These are phyloP conservation scores for Cryptococcus hybrid DNA, from an alignment of 1,284 basidiomycete genomes.

Conservation along the genomic window DNA sequence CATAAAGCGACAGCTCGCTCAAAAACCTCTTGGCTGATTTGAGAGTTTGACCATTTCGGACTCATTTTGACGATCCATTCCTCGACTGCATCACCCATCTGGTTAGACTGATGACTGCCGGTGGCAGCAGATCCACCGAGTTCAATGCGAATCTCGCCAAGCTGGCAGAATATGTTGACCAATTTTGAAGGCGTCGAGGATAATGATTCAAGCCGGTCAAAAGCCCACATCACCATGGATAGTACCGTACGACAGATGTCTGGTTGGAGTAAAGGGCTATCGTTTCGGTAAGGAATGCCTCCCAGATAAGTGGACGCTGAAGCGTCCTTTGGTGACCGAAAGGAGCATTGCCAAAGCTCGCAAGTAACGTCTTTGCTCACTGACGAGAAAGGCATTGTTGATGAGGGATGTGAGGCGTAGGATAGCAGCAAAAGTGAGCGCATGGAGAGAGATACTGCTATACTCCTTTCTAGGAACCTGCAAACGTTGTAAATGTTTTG, in stretches of 20 bases:
- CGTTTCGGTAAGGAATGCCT: slow-evolving; percentile 65
- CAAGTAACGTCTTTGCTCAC: slow-evolving; percentile 77
- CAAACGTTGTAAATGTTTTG: slow-evolving; percentile 11
- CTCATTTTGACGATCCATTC: slow-evolving; percentile 16
- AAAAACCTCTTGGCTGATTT: slow-evolving; percentile 16
- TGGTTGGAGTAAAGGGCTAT: slow-evolving; percentile 63
- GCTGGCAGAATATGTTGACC: slow-evolving; percentile 25
- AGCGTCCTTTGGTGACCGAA: slow-evolving; percentile 58
- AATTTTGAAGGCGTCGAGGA: slow-evolving; percentile 8
- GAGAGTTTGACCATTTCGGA: slow-evolving; percentile 17
- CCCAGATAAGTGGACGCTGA: slow-evolving; percentile 59
- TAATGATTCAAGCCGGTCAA: slow-evolving; percentile 48
- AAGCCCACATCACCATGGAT: slow-evolving; percentile 74
- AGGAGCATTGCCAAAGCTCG: slow-evolving; percentile 69
- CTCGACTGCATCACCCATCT: slow-evolving; percentile 11
- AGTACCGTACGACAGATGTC: slow-evolving; percentile 69
- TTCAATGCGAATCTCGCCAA: slow-evolving; percentile 15
- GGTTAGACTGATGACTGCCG: not conserved
- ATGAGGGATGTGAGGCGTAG: slow-evolving; percentile 70
- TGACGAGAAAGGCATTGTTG: slow-evolving; percentile 69
- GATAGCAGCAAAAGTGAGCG: slow-evolving; percentile 71
- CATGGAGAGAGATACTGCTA: slow-evolving; percentile 17
- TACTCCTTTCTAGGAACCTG: slow-evolving; percentile 3
- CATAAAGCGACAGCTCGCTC: slow-evolving; percentile 27
- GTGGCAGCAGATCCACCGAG: not conserved